phyloP scores from a whole-genome alignment of 1,284 basidiomycete genomes.

The Trichosporon faecale region DNA sequence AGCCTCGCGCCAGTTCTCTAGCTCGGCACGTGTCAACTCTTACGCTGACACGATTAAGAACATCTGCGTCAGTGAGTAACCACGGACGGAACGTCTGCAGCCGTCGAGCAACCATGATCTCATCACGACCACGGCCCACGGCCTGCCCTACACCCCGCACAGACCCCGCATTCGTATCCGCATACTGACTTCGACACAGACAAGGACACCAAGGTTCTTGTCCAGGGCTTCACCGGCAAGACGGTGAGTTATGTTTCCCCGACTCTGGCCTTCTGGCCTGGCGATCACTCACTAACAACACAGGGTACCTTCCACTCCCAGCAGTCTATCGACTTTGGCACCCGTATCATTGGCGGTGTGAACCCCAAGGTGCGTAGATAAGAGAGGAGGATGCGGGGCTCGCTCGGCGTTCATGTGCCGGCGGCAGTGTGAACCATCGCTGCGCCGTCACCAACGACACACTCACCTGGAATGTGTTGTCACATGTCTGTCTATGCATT shows the following conservation, averaged over 20 bases:
- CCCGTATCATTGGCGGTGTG: constrained; percentile 95
- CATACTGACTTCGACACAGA: constrained; percentile 45
- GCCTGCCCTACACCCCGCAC: neutral
- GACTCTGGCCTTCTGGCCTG: neutral
- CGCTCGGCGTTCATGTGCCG: neutral
- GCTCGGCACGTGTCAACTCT: constrained; percentile 63
- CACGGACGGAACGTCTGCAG: neutral
- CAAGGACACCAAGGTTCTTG: constrained; percentile 91
- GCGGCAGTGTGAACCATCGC: neutral
- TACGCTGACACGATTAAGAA: constrained; percentile 91
- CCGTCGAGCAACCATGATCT: constrained; percentile 2
- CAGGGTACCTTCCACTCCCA: constrained; percentile 96
- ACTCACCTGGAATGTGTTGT: neutral
- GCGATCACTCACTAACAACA: constrained; percentile 13
- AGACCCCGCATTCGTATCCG: constrained; percentile 6
- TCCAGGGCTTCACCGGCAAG: constrained; percentile 95
- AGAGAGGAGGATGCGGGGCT: neutral
- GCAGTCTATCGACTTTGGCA: constrained; percentile 85
- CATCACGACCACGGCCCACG: neutral
- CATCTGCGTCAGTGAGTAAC: constrained; percentile 65
- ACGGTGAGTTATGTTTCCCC: constrained; percentile 62
- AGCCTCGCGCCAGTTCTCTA: constrained; percentile 61
- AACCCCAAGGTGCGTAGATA: constrained; percentile 66
- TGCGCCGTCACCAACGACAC: neutral
- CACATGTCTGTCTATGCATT: neutral